These are phyloP conservation scores for Phytophthora capsici DNA, from an alignment of 352 stramenopile genomes.

Conservation along the genomic window DNA sequence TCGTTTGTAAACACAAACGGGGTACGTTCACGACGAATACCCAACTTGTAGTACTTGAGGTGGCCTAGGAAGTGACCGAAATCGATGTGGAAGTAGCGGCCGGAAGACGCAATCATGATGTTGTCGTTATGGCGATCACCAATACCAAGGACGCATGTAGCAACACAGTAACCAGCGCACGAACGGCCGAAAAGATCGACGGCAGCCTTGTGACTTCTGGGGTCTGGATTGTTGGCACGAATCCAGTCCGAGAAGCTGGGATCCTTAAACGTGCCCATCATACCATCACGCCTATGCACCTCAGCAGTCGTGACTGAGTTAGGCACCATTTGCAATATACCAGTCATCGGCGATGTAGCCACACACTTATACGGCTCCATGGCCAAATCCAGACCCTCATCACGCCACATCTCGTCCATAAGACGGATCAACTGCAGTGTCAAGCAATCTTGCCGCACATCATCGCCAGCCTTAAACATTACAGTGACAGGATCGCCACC, in stretches of 20 bases:
- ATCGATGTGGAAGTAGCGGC: slow-evolving; percentile 91
- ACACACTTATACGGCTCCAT: slow-evolving; percentile 94
- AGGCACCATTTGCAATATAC: slow-evolving; percentile 92
- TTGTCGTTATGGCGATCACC: slow-evolving; percentile 97
- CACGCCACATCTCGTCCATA: slow-evolving; percentile 94
- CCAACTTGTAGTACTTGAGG: slow-evolving; percentile 90
- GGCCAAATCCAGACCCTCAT: slow-evolving; percentile 90
- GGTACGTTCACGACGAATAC: slow-evolving; percentile 81
- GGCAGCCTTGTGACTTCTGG: slow-evolving; percentile 61
- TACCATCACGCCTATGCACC: slow-evolving; percentile 85
- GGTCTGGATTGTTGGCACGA: slow-evolving; percentile 77
- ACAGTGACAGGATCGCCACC: slow-evolving; percentile 81
- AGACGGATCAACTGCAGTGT: slow-evolving; percentile 93
- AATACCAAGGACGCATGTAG: slow-evolving; percentile 94
- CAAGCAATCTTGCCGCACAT: slow-evolving; percentile 95
- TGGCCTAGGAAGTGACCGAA: slow-evolving; percentile 89
- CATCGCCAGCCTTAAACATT: slow-evolving; percentile 95
- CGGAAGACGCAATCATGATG: slow-evolving; percentile 91
- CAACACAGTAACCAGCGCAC: slow-evolving; percentile 93
- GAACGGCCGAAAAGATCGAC: slow-evolving; percentile 90
- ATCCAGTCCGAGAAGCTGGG: slow-evolving; percentile 89
- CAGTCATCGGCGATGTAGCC: slow-evolving; percentile 89
- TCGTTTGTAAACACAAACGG: slow-evolving; percentile 91
- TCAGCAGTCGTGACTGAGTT: slow-evolving; percentile 95
- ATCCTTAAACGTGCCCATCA: slow-evolving; percentile 86